phyloP scores from a whole-genome alignment of 169 alveolate genomes.

The Babesia bigemina region DNA sequence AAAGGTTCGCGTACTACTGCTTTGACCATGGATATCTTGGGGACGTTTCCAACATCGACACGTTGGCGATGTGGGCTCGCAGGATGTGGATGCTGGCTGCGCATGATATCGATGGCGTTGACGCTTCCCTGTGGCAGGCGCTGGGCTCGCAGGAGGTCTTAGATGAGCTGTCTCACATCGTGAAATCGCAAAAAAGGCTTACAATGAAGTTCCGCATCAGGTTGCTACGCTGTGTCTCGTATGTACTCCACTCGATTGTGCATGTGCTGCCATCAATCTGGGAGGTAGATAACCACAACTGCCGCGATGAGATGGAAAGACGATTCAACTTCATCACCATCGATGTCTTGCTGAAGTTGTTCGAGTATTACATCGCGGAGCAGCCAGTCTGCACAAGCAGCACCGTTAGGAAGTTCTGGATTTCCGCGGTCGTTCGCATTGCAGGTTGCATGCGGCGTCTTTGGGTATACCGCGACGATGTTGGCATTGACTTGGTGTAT shows the following conservation, averaged over 20 bases:
- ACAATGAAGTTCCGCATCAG: constrained; percentile 30
- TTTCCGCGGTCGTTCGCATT: constrained; percentile 33
- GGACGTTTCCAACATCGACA: constrained; percentile 19
- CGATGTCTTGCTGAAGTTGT: constrained; percentile 36
- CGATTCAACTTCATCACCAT: constrained; percentile 31
- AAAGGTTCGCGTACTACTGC: constrained; percentile 33
- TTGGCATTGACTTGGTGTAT: constrained; percentile 37
- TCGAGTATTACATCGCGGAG: constrained; percentile 25
- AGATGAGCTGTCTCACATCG: constrained; percentile 30
- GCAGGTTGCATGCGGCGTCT: constrained; percentile 44
- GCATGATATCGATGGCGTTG: constrained; percentile 13
- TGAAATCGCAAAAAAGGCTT: neutral
- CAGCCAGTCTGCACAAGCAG: constrained; percentile 16
- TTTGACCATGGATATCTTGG: constrained; percentile 24
- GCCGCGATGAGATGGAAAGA: constrained; percentile 8
- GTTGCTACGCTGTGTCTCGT: constrained; percentile 4
- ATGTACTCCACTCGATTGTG: constrained; percentile 17
- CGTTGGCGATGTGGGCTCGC: constrained; percentile 21
- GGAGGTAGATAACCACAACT: constrained; percentile 25
- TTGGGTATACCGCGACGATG: constrained; percentile 54
- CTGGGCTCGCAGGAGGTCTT: constrained; percentile 9
- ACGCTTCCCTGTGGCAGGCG: neutral
- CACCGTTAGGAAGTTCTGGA: constrained; percentile 34
- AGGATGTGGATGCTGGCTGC: constrained; percentile 51
- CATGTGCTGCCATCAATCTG: constrained; percentile 38